Evolutionary conservation across 1,284 basidiomycete genomes (phyloP).

Genomic region (Ceratorhiza oryzae-sativae): DNA sequence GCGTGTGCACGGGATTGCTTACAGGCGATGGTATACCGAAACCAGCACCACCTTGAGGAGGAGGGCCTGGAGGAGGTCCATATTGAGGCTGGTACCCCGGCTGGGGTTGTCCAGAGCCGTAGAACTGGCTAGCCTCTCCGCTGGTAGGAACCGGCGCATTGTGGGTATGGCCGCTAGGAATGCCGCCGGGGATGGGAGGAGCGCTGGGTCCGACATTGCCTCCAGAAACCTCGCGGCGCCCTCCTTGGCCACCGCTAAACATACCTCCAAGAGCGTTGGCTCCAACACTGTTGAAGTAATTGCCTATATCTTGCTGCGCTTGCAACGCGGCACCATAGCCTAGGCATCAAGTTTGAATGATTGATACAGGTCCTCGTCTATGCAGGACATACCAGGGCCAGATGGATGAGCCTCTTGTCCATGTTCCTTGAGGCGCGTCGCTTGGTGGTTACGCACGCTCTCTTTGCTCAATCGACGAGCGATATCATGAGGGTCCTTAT

Average conservation of each 20-base stretch:
- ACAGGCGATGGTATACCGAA: slow-evolving; percentile 20
- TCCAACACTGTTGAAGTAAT: slow-evolving; percentile 45
- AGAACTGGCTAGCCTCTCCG: slow-evolving; percentile 32
- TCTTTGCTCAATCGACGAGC: slow-evolving; percentile 70
- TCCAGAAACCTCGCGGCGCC: slow-evolving; percentile 24
- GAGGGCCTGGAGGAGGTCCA: slow-evolving; percentile 29
- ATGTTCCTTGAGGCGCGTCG: slow-evolving; percentile 61
- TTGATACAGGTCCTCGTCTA: slow-evolving; percentile 40
- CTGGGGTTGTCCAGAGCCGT: slow-evolving; percentile 1
- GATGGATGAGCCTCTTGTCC: slow-evolving; percentile 52
- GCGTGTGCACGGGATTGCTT: slow-evolving; percentile 14
- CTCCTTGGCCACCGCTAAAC: slow-evolving; percentile 29
- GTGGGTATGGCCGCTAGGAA: background rate
- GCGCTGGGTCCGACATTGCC: background rate
- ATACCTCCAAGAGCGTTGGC: slow-evolving; percentile 35
- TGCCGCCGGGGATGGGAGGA: background rate
- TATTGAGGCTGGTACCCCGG: slow-evolving; percentile 11
- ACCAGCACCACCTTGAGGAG: background rate
- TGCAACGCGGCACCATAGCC: slow-evolving; percentile 28
- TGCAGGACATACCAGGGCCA: slow-evolving; percentile 53
- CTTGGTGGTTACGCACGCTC: slow-evolving; percentile 73
- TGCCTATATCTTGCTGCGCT: slow-evolving; percentile 24
- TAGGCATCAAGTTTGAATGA: slow-evolving; percentile 51
- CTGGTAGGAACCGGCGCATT: background rate
- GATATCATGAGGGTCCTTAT: slow-evolving; percentile 62